Base-by-base conservation (phyloP, 2,329 filamentous ascomycete species). In the Fusarium xyrophilum region DNA sequence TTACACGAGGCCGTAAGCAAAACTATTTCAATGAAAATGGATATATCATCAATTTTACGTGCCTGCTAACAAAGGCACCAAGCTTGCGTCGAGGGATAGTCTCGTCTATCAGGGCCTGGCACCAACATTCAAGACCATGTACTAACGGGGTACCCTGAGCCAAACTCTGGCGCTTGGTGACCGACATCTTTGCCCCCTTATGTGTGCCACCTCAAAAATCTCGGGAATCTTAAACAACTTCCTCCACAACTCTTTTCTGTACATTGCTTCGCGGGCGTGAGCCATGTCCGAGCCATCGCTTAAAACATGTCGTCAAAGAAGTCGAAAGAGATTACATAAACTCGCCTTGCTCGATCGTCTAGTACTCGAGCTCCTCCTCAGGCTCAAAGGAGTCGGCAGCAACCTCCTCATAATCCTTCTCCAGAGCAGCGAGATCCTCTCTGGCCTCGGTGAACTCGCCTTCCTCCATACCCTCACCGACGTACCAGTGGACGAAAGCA, bases 381-480 rank as follows among this genome's bases (percentile, higher is more conserved):
- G 86, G 83, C 72, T 89, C 83, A 69, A 83, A 82, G 70, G 90
- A 92, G 80, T 94, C 91, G 77, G 84, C 87, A 65, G 91, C 91
- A 73, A 94, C 91, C 85, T 94, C 92, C 81, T 93, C 91, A 78
- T 95, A 95, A 75, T 95, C 92, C 84, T 91, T 92, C 85, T 95
- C 92, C 35, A 96, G 84, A 48, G 92, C 92, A 67, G 92, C 92
- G 65, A 96, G 84, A 79, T 96, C 92, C 83, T 96, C 92, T 73
- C 92, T 90, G 66, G 92, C 92, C 81, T 96, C 92, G 68, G 89
- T 91, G 83, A 96, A 96, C 81, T 96, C 92, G 75, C 92, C 92
- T 80, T 96, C 92, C 83, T 96, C 92, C 92, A 96, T 96, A 82
- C 92, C 92, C 83, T 96, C 92, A 71, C 92, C 92, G 56, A 96